phyloP scores from a whole-genome alignment of 495 filamentous ascomycete species.

The Penicillium soppii region DNA sequence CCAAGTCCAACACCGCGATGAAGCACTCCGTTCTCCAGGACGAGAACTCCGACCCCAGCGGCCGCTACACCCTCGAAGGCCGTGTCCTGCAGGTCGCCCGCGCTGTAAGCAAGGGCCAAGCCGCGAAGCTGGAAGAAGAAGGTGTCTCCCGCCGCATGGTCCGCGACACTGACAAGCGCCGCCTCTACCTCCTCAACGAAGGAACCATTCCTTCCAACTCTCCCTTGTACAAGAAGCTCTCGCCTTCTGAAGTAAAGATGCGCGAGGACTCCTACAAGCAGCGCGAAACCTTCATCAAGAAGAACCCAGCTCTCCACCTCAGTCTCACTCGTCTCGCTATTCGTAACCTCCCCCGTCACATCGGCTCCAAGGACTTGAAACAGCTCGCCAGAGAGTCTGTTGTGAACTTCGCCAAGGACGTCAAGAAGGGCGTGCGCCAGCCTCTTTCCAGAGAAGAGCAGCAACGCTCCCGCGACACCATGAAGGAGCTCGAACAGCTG shows the following conservation, averaged over 20 bases:
- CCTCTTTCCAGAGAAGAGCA: conserved; percentile 86
- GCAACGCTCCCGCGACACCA: conserved; percentile 72
- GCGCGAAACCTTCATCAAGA: conserved; percentile 83
- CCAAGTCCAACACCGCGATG: conserved; percentile 39
- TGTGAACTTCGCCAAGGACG: conserved; percentile 90
- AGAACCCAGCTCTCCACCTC: conserved; percentile 85
- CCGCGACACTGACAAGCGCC: conserved; percentile 85
- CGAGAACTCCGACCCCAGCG: conserved; percentile 70
- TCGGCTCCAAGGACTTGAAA: conserved; percentile 88
- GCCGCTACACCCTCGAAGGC: conserved; percentile 85
- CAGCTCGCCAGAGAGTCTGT: conserved; percentile 84
- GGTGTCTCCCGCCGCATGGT: conserved; percentile 61
- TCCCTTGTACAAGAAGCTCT: conserved; percentile 69
- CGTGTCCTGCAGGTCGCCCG: conserved; percentile 80
- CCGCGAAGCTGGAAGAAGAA: conserved; percentile 68
- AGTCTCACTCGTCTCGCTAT: conserved; percentile 90
- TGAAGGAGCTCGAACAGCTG: conserved; percentile 70
- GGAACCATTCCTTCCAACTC: conserved; percentile 74
- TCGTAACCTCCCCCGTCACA: conserved; percentile 83
- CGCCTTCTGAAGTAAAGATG: conserved; percentile 80
- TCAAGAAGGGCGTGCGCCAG: conserved; percentile 67
- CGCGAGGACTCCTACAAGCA: conserved; percentile 85
- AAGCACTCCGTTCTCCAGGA: conserved; percentile 83
- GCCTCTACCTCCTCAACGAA: conserved; percentile 84
- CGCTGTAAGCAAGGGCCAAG: conserved; percentile 80